Percentiles rank a stretch among this genome's conserved stretches.
These are phyloP conservation scores for Amaranthus palmeri DNA, from an alignment of 148 eudicot species.

Conservation along the genomic window DNA sequence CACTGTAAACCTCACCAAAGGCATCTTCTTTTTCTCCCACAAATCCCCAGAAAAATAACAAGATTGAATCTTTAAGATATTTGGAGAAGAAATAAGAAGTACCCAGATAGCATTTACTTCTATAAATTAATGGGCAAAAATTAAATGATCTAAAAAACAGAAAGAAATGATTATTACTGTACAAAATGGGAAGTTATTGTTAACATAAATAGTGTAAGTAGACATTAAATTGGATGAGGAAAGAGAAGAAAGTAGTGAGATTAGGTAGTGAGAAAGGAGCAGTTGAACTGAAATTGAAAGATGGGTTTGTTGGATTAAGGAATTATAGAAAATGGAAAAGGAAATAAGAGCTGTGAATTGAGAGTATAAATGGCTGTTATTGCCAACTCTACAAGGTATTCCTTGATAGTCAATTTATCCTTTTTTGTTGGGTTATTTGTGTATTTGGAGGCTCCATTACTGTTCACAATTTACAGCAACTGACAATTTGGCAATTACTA, in stretches of 20 bases:
- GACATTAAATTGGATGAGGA: slow-evolving; percentile 12
- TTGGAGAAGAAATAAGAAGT: not conserved
- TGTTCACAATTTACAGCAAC: not conserved
- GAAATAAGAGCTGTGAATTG: not conserved
- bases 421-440: not conserved
- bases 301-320: slow-evolving; percentile 9
- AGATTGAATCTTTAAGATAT: not conserved
- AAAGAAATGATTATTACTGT: slow-evolving; percentile 4
- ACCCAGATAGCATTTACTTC: not conserved
- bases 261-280: slow-evolving; percentile 46
- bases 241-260: slow-evolving; percentile 24
- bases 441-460: slow-evolving; percentile 12
- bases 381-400: slow-evolving; percentile 45
- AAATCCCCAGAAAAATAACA: not conserved
- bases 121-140: not conserved
- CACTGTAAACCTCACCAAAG: slow-evolving; percentile 64
- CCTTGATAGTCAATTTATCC: slow-evolving; percentile 4
- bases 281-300: slow-evolving; percentile 42
- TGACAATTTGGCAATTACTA: not conserved
- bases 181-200: not conserved
- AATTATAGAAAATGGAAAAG: slow-evolving; percentile 6
- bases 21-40: slow-evolving; percentile 42
- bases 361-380: slow-evolving; percentile 1
- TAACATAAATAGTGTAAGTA: not conserved
- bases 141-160: slow-evolving; percentile 6